Conservation (phyloP, 2,329 filamentous ascomycete species). For the Blastomyces parvus region DNA sequence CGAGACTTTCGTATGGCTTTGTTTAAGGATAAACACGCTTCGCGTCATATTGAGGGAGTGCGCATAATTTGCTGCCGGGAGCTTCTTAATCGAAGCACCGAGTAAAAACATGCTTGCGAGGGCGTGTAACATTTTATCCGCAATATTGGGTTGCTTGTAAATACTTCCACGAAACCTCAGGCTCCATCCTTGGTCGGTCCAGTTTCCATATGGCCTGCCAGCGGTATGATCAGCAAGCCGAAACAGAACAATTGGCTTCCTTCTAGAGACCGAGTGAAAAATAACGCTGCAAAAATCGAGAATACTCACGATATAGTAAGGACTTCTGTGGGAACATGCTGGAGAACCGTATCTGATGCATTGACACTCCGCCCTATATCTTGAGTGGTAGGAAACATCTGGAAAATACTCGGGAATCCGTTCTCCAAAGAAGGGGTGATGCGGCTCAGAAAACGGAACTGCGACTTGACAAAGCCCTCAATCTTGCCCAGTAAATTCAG, state of each 20-base stretch:
- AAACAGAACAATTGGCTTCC: background rate
- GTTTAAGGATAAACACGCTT: constrained; percentile 66
- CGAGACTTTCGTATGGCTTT: constrained; percentile 27
- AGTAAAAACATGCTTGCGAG: constrained; percentile 63
- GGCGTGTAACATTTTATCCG: constrained; percentile 54
- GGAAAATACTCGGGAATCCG: background rate
- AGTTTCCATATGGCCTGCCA: constrained; percentile 53
- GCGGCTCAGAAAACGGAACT: background rate
- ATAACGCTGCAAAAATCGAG: background rate
- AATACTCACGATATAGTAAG: constrained; percentile 13
- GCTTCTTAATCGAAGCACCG: constrained; percentile 50
- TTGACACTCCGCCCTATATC: constrained; percentile 5
- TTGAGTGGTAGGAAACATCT: constrained; percentile 9
- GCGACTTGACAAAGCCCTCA: constrained; percentile 2
- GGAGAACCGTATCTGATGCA: background rate
- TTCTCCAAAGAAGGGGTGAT: background rate
- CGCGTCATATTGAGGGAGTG: constrained; percentile 66
- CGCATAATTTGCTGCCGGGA: constrained; percentile 50
- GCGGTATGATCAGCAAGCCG: background rate
- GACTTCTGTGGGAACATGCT: constrained; percentile 5
- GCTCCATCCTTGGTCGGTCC: constrained; percentile 68
- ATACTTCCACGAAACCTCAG: constrained; percentile 68
- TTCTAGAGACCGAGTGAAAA: background rate
- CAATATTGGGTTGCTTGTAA: constrained; percentile 67
- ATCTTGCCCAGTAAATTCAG: background rate